Conservation (phyloP, 1,139 yeast species). For the Sugiyamaella paludigena region DNA sequence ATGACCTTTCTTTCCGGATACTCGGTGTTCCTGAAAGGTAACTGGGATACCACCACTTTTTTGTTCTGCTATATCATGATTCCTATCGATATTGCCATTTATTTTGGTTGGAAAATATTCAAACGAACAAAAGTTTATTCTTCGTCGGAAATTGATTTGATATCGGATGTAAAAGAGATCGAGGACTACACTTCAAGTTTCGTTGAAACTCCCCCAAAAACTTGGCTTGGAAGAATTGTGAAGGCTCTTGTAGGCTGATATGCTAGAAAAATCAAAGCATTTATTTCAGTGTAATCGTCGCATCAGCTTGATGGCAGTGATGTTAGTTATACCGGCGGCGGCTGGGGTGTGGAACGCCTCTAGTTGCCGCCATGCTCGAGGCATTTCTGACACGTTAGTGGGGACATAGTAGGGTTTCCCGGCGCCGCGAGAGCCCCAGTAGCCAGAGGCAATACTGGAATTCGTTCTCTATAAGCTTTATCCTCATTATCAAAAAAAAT, state of each 20-base stretch:
- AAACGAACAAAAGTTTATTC: constrained; percentile 51
- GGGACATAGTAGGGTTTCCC: too few relatives aligned
- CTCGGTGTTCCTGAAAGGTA: constrained; percentile 60
- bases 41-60: constrained; percentile 61
- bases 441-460: background rate
- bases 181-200: constrained; percentile 38
- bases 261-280: background rate
- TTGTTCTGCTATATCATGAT: constrained; percentile 67
- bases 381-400: too few relatives aligned
- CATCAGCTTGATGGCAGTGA: too few relatives aligned
- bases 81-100: constrained; percentile 58
- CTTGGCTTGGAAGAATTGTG: constrained; percentile 17
- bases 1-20: constrained; percentile 70
- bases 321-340: too few relatives aligned
- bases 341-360: too few relatives aligned
- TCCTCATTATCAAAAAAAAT: background rate
- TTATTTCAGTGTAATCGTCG: background rate
- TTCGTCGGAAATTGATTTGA: constrained; percentile 54
- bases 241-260: constrained; percentile 14
- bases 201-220: constrained; percentile 20
- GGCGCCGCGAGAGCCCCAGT: too few relatives aligned
- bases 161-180: constrained; percentile 54
- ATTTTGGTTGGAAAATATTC: constrained; percentile 54
- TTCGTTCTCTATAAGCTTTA: background rate
- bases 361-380: too few relatives aligned